These are phyloP conservation scores for Wickerhamiella allomyrinae DNA, from an alignment of 805 yeast species.

Conservation along the genomic window DNA sequence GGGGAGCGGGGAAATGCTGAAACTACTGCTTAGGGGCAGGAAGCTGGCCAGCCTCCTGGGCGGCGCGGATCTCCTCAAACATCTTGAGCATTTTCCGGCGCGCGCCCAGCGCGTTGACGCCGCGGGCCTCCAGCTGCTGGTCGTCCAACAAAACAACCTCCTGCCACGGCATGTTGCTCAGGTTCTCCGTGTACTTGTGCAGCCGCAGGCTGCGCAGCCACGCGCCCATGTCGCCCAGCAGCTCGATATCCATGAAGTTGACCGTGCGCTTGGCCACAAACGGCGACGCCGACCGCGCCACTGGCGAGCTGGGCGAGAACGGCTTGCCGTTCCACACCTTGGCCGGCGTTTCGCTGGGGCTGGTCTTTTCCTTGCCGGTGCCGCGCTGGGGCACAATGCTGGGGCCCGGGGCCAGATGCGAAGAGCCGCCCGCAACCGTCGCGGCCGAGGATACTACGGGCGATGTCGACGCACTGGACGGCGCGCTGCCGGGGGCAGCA, in stretches of 20 bases:
- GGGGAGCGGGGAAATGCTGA: too few species aligned
- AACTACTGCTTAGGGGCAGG: too few species aligned
- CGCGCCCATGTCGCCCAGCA: slow-evolving; percentile 62
- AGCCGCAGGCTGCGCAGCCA: slow-evolving; percentile 84
- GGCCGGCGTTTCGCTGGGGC: too few species aligned
- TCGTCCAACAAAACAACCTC: slow-evolving; percentile 62
- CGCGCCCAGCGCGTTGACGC: slow-evolving; percentile 92
- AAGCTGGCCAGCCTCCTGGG: slow-evolving; percentile 27
- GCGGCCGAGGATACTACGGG: not conserved
- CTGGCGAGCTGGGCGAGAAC: not conserved
- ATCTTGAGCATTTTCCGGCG: slow-evolving; percentile 86
- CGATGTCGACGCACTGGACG: not conserved
- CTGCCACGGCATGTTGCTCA: slow-evolving; percentile 64
- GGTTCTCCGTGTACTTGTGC: slow-evolving; percentile 84
- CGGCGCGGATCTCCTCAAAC: slow-evolving; percentile 63
- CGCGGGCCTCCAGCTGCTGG: slow-evolving; percentile 52
- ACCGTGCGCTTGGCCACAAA: slow-evolving; percentile 6
- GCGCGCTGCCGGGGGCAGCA: not conserved
- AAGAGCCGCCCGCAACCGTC: not conserved
- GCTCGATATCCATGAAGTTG: slow-evolving; percentile 20
- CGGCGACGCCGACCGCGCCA: slow-evolving; percentile 2
- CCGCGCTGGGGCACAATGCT: too few species aligned
- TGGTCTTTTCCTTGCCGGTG: too few species aligned
- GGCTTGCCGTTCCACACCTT: slow-evolving; percentile 3
- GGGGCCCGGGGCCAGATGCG: too few species aligned